These are phyloP conservation scores for Phytopythium delawarense DNA, from an alignment of 352 stramenopile genomes.

Conservation along the genomic window DNA sequence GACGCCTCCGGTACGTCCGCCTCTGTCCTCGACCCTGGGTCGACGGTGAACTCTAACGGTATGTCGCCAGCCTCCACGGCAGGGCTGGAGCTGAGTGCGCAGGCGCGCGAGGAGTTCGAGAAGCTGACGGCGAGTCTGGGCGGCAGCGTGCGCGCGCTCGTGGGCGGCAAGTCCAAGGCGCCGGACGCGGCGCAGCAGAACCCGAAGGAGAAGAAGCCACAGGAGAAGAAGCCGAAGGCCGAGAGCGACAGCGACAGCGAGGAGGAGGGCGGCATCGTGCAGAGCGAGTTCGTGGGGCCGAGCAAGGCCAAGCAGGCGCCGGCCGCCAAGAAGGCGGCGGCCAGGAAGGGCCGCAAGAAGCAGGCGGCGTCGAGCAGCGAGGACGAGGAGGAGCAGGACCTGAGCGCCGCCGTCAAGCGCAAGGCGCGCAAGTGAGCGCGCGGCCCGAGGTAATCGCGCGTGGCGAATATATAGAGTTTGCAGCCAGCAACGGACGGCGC, in stretches of 20 bases:
- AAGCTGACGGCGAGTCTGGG: slow-evolving; percentile 42
- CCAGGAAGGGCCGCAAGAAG: slow-evolving; percentile 40
- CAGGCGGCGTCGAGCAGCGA: slow-evolving; percentile 41
- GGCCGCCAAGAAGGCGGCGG: slow-evolving; percentile 8
- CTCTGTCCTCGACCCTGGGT: not conserved
- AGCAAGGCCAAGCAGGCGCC: not conserved
- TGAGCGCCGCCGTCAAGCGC: slow-evolving; percentile 72
- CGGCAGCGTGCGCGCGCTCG: slow-evolving; percentile 38
- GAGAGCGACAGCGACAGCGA: slow-evolving; percentile 65
- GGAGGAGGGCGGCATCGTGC: slow-evolving; percentile 62
- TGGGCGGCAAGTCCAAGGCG: slow-evolving; percentile 22
- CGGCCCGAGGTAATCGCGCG: not conserved
- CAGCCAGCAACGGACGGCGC: not conserved
- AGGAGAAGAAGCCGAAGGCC: slow-evolving; percentile 18
- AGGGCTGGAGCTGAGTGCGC: slow-evolving; percentile 23
- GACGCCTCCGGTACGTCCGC: not conserved
- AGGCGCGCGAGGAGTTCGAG: slow-evolving; percentile 49
- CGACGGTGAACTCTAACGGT: not conserved
- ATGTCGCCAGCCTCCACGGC: not conserved
- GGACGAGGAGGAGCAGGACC: slow-evolving; percentile 49
- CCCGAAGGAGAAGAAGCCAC: slow-evolving; percentile 6
- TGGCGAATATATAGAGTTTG: slow-evolving; percentile 3
- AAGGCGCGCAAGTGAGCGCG: slow-evolving; percentile 21
- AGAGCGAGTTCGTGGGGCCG: slow-evolving; percentile 59
- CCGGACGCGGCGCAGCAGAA: slow-evolving; percentile 2